These are phyloP conservation scores for Bipolaris zeicola DNA, from an alignment of 2,329 filamentous ascomycete genomes.

Conservation along the genomic window DNA sequence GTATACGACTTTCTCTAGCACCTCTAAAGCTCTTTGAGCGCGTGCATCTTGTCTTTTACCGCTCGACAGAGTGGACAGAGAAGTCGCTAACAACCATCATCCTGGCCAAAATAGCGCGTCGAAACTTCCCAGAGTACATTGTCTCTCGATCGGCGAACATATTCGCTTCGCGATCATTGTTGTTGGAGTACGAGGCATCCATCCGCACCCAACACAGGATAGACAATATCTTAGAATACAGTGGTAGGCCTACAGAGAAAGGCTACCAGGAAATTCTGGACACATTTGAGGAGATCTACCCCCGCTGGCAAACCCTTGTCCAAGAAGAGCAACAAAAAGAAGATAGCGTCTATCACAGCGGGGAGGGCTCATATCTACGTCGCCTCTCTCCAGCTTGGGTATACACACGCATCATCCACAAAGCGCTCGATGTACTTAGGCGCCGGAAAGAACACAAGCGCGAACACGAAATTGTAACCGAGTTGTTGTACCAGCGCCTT, in stretches of 20 bases:
- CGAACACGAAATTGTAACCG: slow-evolving; percentile 75
- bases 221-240: slow-evolving; percentile 81
- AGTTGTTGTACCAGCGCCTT: slow-evolving; percentile 78
- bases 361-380: slow-evolving; percentile 86
- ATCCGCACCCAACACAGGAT: slow-evolving; percentile 80
- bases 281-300: slow-evolving; percentile 75
- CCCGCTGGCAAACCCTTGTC: slow-evolving; percentile 78
- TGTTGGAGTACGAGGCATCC: slow-evolving; percentile 89
- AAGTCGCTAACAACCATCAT: slow-evolving; percentile 96
- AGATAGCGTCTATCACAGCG: slow-evolving; percentile 74
- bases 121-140: slow-evolving; percentile 88
- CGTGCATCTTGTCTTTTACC: slow-evolving; percentile 93
- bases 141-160: slow-evolving; percentile 90
- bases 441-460: slow-evolving; percentile 79
- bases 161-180: slow-evolving; percentile 73
- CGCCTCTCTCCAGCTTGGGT: slow-evolving; percentile 91
- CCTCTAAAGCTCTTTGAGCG: slow-evolving; percentile 86
- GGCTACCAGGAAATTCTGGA: slow-evolving; percentile 71
- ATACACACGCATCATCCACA: slow-evolving; percentile 91
- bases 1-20: slow-evolving; percentile 76
- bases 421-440: slow-evolving; percentile 77
- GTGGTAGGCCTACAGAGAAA: slow-evolving; percentile 69
- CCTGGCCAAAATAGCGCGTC: slow-evolving; percentile 82
- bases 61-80: slow-evolving; percentile 95
- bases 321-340: slow-evolving; percentile 79